These are phyloP conservation scores for Verticillium nubilum DNA, from an alignment of 2,329 filamentous ascomycete species.

Conservation along the genomic window DNA sequence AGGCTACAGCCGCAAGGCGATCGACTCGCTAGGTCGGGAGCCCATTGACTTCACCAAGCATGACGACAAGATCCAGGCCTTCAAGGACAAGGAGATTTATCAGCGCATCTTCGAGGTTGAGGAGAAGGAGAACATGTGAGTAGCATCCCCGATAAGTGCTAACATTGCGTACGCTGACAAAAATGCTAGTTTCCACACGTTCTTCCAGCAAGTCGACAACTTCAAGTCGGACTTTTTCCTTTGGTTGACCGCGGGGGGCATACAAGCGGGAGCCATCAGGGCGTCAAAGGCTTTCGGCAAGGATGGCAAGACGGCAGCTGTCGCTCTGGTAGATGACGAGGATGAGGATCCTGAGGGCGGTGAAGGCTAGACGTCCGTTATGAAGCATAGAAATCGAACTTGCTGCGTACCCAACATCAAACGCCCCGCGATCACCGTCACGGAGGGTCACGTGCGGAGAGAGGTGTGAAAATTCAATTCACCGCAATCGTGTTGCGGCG, in stretches of 20 bases:
- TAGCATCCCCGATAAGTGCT: conserved; percentile 17
- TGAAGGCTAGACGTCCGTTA: conserved; percentile 26
- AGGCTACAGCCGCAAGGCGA: conserved; percentile 73
- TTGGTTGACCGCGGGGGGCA: conserved; percentile 66
- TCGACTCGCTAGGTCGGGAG: conserved; percentile 56
- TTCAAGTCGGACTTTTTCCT: conserved; percentile 68
- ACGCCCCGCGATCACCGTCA: not conserved
- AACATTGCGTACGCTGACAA: conserved; percentile 8
- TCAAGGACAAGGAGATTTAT: conserved; percentile 92
- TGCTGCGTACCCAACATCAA: not conserved
- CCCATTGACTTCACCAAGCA: conserved; percentile 75
- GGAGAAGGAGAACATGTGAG: conserved; percentile 80
- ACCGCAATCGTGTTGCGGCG: not conserved
- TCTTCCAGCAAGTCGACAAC: conserved; percentile 75
- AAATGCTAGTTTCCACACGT: conserved; percentile 62
- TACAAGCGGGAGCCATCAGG: conserved; percentile 52
- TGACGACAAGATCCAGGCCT: conserved; percentile 73
- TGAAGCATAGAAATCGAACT: not conserved
- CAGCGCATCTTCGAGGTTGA: conserved; percentile 86
- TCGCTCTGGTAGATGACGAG: conserved; percentile 37
- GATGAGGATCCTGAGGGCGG: conserved; percentile 40
- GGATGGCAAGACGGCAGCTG: conserved; percentile 28
- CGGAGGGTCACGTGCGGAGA: not conserved
- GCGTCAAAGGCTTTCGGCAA: conserved; percentile 31
- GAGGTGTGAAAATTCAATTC: not conserved